Evolutionary conservation across 2,329 filamentous ascomycete genomes (phyloP).

Genomic region (Zelopaecilomyces penicillatus): DNA sequence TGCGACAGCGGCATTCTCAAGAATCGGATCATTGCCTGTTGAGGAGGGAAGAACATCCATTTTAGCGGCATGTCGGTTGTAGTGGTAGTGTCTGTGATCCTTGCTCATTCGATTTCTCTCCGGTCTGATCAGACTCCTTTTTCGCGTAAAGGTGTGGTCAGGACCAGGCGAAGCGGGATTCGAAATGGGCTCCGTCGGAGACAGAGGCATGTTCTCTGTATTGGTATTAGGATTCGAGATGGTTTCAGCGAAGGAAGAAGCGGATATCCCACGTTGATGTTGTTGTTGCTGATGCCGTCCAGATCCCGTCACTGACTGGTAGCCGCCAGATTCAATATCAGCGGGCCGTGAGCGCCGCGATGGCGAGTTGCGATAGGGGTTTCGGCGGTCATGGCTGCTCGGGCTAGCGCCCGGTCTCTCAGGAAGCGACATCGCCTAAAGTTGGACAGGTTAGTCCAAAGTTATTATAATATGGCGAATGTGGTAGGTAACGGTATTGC

Average conservation of each 20-base stretch:
- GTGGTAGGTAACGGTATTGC: too few species aligned
- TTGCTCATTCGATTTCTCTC: conserved; percentile 79
- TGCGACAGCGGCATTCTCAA: conserved; percentile 66
- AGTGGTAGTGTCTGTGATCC: conserved; percentile 91
- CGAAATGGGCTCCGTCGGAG: conserved; percentile 30
- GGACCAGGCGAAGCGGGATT: conserved; percentile 21
- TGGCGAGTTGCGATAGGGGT: conserved; percentile 59
- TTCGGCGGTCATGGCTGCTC: conserved; percentile 48
- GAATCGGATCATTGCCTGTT: conserved; percentile 82
- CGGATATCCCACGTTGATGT: conserved; percentile 49
- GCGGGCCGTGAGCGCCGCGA: conserved; percentile 56
- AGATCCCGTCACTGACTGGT: conserved; percentile 32
- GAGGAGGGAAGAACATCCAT: conserved; percentile 87
- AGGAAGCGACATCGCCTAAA: conserved; percentile 51
- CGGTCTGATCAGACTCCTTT: conserved; percentile 81
- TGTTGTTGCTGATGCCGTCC: conserved; percentile 16
- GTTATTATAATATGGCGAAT: too few species aligned
- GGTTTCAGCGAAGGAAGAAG: conserved; percentile 51
- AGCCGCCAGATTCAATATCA: conserved; percentile 61
- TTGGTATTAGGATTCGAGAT: conserved; percentile 45
- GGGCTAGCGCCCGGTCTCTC: conserved; percentile 57
- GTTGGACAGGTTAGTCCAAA: conserved; percentile 12
- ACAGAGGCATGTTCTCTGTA: conserved; percentile 48
- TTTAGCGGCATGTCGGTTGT: conserved; percentile 86
- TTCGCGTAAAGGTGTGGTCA: conserved; percentile 47